Evolutionary conservation across 2,329 filamentous ascomycete species (phyloP).

Genomic region (Fusarium cicatricum): DNA sequence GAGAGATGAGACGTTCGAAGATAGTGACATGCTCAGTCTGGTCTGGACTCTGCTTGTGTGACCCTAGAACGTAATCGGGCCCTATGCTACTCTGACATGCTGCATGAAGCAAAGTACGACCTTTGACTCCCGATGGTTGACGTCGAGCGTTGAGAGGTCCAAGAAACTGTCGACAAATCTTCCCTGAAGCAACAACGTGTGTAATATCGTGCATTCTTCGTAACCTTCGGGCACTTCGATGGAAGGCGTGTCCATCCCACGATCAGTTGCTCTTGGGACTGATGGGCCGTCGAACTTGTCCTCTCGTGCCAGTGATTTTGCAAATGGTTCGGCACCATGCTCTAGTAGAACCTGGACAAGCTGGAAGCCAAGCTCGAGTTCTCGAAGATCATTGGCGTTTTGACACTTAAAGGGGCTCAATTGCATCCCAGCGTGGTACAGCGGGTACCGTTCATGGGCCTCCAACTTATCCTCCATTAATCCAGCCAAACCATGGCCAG

Average conservation of each 20-base stretch:
- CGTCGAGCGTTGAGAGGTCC: slow-evolving; percentile 26
- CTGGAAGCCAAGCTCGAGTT: not conserved
- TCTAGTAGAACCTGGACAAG: slow-evolving; percentile 32
- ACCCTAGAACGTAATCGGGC: slow-evolving; percentile 7
- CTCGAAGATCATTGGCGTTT: no score
- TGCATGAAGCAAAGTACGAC: slow-evolving; percentile 39
- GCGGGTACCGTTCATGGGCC: slow-evolving; percentile 12
- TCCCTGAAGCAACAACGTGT: slow-evolving; percentile 25
- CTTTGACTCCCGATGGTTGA: slow-evolving; percentile 38
- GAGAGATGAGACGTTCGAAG: slow-evolving; percentile 31
- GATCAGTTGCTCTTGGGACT: no score
- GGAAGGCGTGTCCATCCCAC: no score
- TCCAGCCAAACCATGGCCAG: no score
- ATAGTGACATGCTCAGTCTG: not conserved
- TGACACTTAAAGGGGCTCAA: not conserved
- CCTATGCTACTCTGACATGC: slow-evolving; percentile 22
- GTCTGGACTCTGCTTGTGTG: not conserved
- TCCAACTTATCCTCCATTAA: not conserved
- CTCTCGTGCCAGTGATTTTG: not conserved
- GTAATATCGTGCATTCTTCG: slow-evolving; percentile 31
- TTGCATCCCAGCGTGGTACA: slow-evolving; percentile 10
- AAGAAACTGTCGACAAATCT: slow-evolving; percentile 30
- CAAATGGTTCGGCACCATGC: slow-evolving; percentile 41
- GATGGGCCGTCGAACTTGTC: no score
- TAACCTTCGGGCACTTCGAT: not conserved